phyloP scores from a whole-genome alignment of 78 protist species.

The Pelomyxa schiedti region DNA sequence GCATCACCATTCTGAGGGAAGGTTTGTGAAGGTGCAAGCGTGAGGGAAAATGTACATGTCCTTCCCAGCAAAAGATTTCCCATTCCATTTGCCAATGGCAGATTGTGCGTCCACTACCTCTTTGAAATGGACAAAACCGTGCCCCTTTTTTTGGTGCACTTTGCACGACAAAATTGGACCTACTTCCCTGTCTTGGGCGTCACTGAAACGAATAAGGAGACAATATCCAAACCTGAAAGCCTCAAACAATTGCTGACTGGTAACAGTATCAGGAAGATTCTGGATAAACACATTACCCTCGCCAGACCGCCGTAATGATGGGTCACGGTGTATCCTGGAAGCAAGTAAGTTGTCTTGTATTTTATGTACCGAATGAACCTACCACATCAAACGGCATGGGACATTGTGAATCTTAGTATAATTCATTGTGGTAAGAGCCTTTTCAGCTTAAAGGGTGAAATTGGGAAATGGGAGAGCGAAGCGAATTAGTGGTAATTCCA shows the following conservation, averaged over 20 bases:
- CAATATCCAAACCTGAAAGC: slow-evolving; percentile 80
- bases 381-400: slow-evolving; percentile 96
- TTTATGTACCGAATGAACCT: too few relatives aligned
- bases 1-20: too few relatives aligned
- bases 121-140: slow-evolving; percentile 93
- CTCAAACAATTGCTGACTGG: slow-evolving; percentile 79
- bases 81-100: slow-evolving; percentile 85
- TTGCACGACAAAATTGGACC: slow-evolving; percentile 77
- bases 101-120: slow-evolving; percentile 59
- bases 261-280: slow-evolving; percentile 78
- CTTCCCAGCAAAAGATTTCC: slow-evolving; percentile 69
- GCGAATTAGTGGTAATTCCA: too few relatives aligned
- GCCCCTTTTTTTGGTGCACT: slow-evolving; percentile 70
- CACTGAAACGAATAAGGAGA: too few relatives aligned
- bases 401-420: slow-evolving; percentile 68
- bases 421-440: slow-evolving; percentile 91
- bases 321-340: slow-evolving; percentile 94
- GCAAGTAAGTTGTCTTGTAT: too few relatives aligned
- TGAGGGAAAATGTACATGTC: too few relatives aligned
- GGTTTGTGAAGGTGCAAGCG: too few relatives aligned
- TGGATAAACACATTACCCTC: slow-evolving; percentile 95
- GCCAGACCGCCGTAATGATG: slow-evolving; percentile 84
- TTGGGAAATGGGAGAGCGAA: too few relatives aligned
- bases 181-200: too few relatives aligned
- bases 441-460: too few relatives aligned